Percentiles rank a stretch among this genome's conserved stretches.
Conservation (phyloP, 1,284 basidiomycete species). For the Exsudoporus floridanus region DNA sequence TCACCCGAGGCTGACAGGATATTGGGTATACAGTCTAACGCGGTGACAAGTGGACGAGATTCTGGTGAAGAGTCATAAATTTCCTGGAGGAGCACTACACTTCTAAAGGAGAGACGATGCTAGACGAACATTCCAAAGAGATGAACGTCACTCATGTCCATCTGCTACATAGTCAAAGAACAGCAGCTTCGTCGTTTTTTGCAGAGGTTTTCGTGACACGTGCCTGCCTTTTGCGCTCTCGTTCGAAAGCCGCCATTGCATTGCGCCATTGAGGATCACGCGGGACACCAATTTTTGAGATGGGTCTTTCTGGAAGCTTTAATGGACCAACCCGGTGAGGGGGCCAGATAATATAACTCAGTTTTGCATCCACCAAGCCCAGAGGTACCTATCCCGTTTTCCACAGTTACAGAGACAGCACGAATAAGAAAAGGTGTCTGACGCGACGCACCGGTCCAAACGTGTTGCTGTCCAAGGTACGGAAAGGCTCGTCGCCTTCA, state of each 20-base stretch:
- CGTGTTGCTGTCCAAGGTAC: conserved; percentile 69
- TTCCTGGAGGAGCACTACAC: not conserved
- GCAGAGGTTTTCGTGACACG: conserved; percentile 38
- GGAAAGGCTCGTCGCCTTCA: conserved; percentile 51
- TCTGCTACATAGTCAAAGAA: conserved; percentile 1
- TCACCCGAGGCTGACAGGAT: conserved; percentile 55
- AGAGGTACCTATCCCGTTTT: conserved; percentile 50
- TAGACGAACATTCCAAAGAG: not conserved
- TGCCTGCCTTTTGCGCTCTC: conserved; percentile 43
- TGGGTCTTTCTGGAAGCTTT: conserved; percentile 26
- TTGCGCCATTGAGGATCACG: conserved; percentile 44
- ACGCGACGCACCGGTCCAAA: conserved; percentile 62
- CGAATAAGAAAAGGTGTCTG: not conserved
- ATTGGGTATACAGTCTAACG: conserved; percentile 38
- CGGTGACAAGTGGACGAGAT: not conserved
- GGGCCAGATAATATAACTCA: conserved; percentile 64
- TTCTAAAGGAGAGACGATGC: not conserved
- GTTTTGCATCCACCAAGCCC: conserved; percentile 60
- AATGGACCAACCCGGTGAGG: conserved; percentile 50
- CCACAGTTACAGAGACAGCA: not conserved
- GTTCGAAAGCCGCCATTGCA: conserved; percentile 46
- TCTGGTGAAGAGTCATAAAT: not conserved
- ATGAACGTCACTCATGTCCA: not conserved
- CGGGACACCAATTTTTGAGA: conserved; percentile 20
- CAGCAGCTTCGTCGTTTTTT: not conserved